Evolutionary conservation across 164 flowering plant species (phyloP).

Genomic region (Vitis rupestris): DNA sequence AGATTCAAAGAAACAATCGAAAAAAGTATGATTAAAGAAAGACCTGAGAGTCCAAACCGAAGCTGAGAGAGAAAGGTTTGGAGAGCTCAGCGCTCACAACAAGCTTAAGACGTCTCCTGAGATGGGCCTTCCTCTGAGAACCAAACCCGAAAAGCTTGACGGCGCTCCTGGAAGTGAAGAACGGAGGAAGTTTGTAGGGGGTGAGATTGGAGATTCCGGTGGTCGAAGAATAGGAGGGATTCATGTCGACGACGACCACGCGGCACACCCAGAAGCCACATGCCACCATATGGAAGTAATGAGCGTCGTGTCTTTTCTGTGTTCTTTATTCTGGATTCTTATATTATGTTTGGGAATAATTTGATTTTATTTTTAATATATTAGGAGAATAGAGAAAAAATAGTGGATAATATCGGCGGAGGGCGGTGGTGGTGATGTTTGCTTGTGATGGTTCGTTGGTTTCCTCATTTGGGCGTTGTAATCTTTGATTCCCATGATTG

Average conservation of each 20-base stretch:
- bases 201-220: constrained; percentile 8
- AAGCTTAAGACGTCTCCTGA: constrained; percentile 24
- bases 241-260: constrained; percentile 25
- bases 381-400: constrained; percentile 7
- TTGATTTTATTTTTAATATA: background rate
- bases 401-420: constrained; percentile 4
- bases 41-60: constrained; percentile 64
- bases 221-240: constrained; percentile 14
- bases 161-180: background rate
- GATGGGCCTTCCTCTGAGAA: constrained; percentile 6
- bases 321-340: background rate
- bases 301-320: background rate
- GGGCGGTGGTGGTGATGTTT: background rate
- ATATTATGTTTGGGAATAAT: background rate
- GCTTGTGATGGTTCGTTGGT: background rate
- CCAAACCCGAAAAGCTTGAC: constrained; percentile 16
- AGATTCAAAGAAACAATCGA: background rate
- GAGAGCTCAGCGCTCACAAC: constrained; percentile 48
- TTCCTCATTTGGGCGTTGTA: background rate
- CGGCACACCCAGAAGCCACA: constrained; percentile 20
- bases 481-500: no score
- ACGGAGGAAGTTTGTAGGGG: constrained; percentile 8
- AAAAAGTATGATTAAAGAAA: background rate
- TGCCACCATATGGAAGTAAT: constrained; percentile 17
- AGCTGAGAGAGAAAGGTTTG: constrained; percentile 31